Evolutionary conservation across 2,329 filamentous ascomycete genomes (phyloP).

Genomic region (Aspergillus ibericus): DNA sequence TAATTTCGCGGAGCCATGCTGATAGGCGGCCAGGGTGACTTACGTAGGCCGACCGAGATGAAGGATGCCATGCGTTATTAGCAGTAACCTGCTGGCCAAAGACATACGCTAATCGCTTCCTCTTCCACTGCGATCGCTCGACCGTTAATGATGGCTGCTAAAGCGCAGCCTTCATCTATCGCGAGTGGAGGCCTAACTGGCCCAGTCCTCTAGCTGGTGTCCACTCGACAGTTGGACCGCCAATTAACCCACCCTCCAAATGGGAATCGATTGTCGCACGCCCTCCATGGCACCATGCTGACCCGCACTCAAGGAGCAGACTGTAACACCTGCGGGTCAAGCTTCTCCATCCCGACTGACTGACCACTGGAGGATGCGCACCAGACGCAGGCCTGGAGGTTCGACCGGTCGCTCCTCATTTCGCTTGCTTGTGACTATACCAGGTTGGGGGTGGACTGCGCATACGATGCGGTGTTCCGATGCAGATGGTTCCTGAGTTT

Average conservation of each 20-base stretch:
- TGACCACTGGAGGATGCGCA: neutral
- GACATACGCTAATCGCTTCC: neutral
- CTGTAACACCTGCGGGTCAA: neutral
- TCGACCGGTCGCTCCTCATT: conserved; percentile 2
- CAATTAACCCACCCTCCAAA: neutral
- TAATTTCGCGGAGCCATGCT: neutral
- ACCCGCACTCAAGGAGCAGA: neutral
- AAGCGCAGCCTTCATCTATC: neutral
- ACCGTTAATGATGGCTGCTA: neutral
- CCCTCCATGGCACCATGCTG: conserved; percentile 2
- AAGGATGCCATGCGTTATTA: neutral
- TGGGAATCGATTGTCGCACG: neutral
- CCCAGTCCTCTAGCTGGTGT: neutral
- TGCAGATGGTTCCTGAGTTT: neutral
- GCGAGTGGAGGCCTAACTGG: neutral
- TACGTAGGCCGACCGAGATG: neutral
- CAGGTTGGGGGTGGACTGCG: neutral
- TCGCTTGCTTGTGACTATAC: neutral
- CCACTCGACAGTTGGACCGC: neutral
- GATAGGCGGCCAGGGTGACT: neutral
- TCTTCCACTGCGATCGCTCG: neutral
- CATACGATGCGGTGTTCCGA: neutral
- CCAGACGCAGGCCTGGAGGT: neutral
- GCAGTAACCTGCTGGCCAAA: neutral
- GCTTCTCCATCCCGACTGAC: neutral